A percentile compares a stretch with the other conserved stretches of the same genome.
phyloP scores from a whole-genome alignment of 768 basidiomycete genomes.

The Tulasnella sp. region DNA sequence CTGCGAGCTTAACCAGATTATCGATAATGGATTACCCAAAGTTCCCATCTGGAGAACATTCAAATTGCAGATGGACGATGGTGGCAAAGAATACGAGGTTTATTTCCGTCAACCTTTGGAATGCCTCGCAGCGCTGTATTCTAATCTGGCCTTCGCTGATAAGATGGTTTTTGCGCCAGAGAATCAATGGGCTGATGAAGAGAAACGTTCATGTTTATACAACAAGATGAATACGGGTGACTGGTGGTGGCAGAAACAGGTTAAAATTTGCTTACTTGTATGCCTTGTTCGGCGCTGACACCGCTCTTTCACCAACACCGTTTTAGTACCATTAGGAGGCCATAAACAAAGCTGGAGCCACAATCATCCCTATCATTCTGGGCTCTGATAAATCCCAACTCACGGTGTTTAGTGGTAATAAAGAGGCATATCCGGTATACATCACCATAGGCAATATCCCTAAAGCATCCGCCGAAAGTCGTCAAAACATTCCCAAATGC shows the following conservation, averaged over 20 bases:
- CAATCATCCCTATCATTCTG: constrained; percentile 10
- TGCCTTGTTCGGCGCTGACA: neutral
- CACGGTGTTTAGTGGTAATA: constrained; percentile 8
- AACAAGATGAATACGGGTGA: neutral
- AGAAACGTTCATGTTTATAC: neutral
- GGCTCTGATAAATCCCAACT: constrained; percentile 15
- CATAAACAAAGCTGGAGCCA: neutral
- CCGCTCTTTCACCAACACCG: neutral
- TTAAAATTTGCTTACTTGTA: neutral
- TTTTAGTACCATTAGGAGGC: constrained; percentile 3
- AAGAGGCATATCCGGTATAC: constrained; percentile 3
- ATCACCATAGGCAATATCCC: constrained; percentile 12
- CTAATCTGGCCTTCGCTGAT: neutral
- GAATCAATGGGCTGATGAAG: neutral
- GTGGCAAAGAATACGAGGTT: too few species aligned
- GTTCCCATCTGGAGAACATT: too few species aligned
- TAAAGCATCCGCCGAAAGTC: too few species aligned
- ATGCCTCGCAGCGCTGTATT: neutral
- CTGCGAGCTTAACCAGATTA: too few species aligned
- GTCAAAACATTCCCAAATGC: too few species aligned
- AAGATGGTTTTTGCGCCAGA: neutral
- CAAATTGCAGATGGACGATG: too few species aligned
- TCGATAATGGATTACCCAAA: too few species aligned
- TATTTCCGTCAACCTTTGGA: constrained; percentile 1
- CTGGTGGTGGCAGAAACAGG: neutral